A percentile compares a stretch with the other conserved stretches of the same genome.
Evolutionary conservation across 139 green algal genomes (phyloP).

Genomic region (Closterium sp.): DNA sequence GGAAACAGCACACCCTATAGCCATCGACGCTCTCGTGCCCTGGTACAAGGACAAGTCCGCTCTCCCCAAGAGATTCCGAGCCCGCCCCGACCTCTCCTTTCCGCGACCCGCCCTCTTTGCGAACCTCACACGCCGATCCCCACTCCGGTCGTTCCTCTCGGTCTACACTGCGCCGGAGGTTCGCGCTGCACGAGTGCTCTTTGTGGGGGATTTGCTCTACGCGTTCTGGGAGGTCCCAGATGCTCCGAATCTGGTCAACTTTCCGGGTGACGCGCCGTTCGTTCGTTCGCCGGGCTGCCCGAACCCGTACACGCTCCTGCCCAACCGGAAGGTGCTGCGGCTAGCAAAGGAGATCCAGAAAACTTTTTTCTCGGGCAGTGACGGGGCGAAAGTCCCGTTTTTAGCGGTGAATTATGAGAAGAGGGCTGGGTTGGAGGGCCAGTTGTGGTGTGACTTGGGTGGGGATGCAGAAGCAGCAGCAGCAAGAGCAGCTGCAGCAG

Average conservation of each 20-base stretch:
- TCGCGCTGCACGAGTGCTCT: background rate
- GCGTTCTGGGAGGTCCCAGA: background rate
- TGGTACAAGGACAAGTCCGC: constrained; percentile 4
- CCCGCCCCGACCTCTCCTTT: background rate
- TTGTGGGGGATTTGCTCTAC: background rate
- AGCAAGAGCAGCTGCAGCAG: background rate
- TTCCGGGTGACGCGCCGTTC: background rate
- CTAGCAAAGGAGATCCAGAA: background rate
- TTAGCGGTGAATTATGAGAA: background rate
- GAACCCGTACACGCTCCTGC: background rate
- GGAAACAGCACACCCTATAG: background rate
- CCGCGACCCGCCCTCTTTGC: background rate
- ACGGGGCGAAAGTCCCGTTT: background rate
- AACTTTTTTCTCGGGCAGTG: background rate
- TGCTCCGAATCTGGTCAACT: background rate
- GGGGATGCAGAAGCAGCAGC: background rate
- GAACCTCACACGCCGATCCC: background rate
- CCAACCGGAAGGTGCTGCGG: background rate
- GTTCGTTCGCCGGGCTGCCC: background rate
- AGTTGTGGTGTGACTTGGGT: background rate
- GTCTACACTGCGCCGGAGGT: background rate
- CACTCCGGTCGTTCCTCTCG: background rate
- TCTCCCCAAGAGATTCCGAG: background rate
- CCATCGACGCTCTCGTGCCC: background rate
- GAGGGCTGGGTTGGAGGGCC: background rate